Evolutionary conservation across 345 rosid species (phyloP), one percentile per base, ranked within the genome.

Genomic region (Eucalyptus cloeziana): DNA sequence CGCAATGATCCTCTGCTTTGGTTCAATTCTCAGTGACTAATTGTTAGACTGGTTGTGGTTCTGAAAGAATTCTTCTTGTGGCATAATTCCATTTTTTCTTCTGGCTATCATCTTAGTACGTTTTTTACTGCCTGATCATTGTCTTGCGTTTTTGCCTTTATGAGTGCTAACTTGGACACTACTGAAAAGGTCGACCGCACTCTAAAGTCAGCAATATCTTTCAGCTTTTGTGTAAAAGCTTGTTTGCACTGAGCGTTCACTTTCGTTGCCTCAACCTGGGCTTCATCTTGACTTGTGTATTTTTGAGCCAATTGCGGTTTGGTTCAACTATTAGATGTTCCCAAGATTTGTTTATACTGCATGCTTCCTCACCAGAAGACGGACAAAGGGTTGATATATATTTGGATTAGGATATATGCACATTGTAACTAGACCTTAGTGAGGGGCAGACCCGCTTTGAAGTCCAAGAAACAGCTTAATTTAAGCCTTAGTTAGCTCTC

Each of bases 171-270:
- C 27, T 40, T 21, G 47, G 27, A 76, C 47, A 21, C 47, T 37
- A 76, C 85, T 40, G 85, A 11, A 76, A 76, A 76, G 30, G 15
- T 40, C 9, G 14, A 40, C 85, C 27, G 4, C 85, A 22, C 27
- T 76, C 27, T 76, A 37, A 37, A 96, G 99, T 97, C 47, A 2
- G 83, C 45, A 21, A 40, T 76, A 44, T 76, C 30, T 76, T 76
- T 76, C 47, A 40, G 30, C 27, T 76, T 40, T 76, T 76, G 47
- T 40, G 0, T 40, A 76, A 76, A 76, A 37, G 83, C 83, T 40
- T 6, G 83, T 76, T 76, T 76, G 47, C 83, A 21, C 47, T 76
- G 47, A 76, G 83, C 8, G 1, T 37, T 76, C 27, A 22, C 83
- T 40, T 76, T 76, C 15, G 4, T 37, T 3, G 27, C 83, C 83